Evolutionary conservation across 2,329 filamentous ascomycete species (phyloP), one percentile per base, ranked within the genome.

Genomic region (Fusarium heterosporum): DNA sequence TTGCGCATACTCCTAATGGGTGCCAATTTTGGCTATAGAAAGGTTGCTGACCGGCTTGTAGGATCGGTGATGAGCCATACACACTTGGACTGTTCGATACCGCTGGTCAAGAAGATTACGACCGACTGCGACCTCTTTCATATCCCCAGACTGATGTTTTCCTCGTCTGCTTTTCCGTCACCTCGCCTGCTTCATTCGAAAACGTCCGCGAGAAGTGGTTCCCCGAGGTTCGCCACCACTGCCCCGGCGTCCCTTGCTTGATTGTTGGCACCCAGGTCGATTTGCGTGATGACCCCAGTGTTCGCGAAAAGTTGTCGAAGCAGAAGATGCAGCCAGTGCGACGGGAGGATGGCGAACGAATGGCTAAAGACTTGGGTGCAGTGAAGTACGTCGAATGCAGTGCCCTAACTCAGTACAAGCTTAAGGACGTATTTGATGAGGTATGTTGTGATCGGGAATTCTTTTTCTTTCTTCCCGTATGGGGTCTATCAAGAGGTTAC

Each of bases 181-280:
- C 94, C 57, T 97, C 95, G 43, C 96, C 95, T 39, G 94, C 96
- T 39, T 97, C 94, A 9, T 99, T 99, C 80, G 96, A 99, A 80
- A 99, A 99, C 90, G 96, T 98, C 50, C 90, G 94, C 75, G 95
- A 97, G 85, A 97, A 97, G 81, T 97, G 94, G 95, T 97, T 97
- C 75, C 96, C 96, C 43, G 96, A 99, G 82, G 96, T 99, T 41
- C 94, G 97, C 79, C 96, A 99, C 81, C 96, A 99, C 82, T 99
- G 96, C 78, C 96, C 96, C 17, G 96, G 96, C 68, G 96, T 99
- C 36, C 96, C 96, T 52, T 98, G 96, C 85, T 85, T 99, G 69
- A 97, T 99, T 71, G 96, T 99, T 64, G 96, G 96, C 74, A 99
- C 96, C 25, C 96, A 99, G 82, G 94, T 95, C 66, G 96, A 99